Base-by-base conservation (phyloP, 2,329 filamentous ascomycete genomes). In the Exserohilum rostratum region DNA sequence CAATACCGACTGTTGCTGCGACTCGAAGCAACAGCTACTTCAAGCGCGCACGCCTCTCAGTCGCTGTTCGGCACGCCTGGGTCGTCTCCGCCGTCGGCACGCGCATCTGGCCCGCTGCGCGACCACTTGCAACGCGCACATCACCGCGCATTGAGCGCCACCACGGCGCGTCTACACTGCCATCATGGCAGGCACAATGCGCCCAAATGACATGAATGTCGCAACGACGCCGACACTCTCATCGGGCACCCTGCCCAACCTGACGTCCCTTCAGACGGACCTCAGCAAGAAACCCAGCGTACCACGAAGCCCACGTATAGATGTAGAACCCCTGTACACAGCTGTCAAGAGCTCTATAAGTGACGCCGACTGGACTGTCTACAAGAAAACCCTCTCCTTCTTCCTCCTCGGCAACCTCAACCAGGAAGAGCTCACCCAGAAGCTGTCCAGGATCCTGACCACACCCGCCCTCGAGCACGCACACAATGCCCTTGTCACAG, bases 331-430 rank as follows among this genome's bases (percentile, higher is more conserved):
- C 22, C 77, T 86, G 46, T 87, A 88, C 67, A 81, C 83, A 9
- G 81, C 84, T 56, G 77, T 88, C 49, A 87, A 87, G 67, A 76
- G 78, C 46, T 80, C 81, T 17, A 81, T 88, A 55, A 83, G 81
- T 55, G 83, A 86, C 53, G 55, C 64, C 12, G 78, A 82, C 61
- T 88, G 85, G 85, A 75, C 77, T 13, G 79, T 80, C 42, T 88
- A 88, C 65, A 87, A 87, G 69, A 80, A 83, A 50, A 77, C 83
- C 4, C 77, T 85, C 13, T 80, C 79, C 38, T 76, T 80, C 13
- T 88, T 87, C 66, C 75, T 87, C 39, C 71, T 86, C 50, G 85
- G 85, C 79, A 68, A 82, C 80, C 78, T 86, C 52, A 87, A 86
- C 70, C 85, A 87, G 67, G 80, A 80, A 58, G 86, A 88, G 74